Evolutionary conservation across 2,329 filamentous ascomycete genomes (phyloP).

Genomic region (Ophiocordyceps robertsii): DNA sequence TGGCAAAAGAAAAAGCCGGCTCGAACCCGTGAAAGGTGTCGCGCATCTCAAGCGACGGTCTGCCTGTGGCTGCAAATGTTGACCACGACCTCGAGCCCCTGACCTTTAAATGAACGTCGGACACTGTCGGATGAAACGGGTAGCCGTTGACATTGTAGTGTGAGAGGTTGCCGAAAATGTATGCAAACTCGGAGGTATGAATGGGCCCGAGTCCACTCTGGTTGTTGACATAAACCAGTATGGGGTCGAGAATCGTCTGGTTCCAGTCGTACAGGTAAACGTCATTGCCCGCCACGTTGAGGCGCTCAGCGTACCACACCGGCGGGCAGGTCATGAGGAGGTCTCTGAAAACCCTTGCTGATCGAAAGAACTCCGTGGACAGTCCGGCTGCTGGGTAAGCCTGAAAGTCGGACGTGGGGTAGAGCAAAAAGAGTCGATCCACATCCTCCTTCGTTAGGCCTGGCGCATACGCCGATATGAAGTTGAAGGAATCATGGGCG

Average conservation of each 20-base stretch:
- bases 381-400: slow-evolving; percentile 19
- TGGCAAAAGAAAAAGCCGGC: slow-evolving; percentile 17
- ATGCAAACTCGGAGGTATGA: slow-evolving; percentile 40
- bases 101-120: slow-evolving; percentile 25
- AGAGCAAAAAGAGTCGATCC: slow-evolving; percentile 30
- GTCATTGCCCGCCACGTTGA: slow-evolving; percentile 21
- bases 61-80: slow-evolving; percentile 27
- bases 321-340: slow-evolving; percentile 37
- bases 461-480: slow-evolving; percentile 25
- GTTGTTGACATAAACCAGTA: slow-evolving; percentile 19
- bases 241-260: slow-evolving; percentile 35
- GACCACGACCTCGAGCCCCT: slow-evolving; percentile 33
- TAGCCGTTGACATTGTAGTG: slow-evolving; percentile 24
- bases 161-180: slow-evolving; percentile 33
- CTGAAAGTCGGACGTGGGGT: slow-evolving; percentile 33
- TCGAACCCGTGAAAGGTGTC: slow-evolving; percentile 27
- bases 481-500: slow-evolving; percentile 21
- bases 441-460: slow-evolving; percentile 19
- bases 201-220: slow-evolving; percentile 28
- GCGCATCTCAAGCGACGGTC: slow-evolving; percentile 14
- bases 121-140: slow-evolving; percentile 20
- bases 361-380: slow-evolving; percentile 34
- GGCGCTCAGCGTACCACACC: slow-evolving; percentile 24
- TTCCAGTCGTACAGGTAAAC: slow-evolving; percentile 40
- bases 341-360: slow-evolving; percentile 35